Base-by-base conservation (phyloP, 2,329 filamentous ascomycete species). In the Pleurostoma richardsiae region DNA sequence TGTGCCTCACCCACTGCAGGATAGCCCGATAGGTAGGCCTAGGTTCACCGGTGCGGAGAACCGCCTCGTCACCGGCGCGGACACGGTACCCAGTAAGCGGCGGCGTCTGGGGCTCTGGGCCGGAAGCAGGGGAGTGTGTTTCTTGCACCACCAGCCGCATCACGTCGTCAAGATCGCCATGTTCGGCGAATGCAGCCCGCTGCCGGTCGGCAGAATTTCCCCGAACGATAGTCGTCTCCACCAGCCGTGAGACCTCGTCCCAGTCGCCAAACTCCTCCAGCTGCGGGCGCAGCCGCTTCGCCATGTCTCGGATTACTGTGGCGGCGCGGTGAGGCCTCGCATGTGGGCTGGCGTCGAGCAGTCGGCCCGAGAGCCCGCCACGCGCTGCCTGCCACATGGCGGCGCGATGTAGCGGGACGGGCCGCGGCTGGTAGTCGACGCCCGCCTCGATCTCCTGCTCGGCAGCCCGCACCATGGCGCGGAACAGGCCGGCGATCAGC, bases 71-170 rank as follows among this genome's bases (percentile, higher is more conserved):
- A 29, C 40, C 40, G n/a, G 40, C 40, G 11, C 40, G 40, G 7
- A 42, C 40, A 5, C 27, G 10, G n/a, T 42, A 42, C 10, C 40
- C 40, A 29, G 40, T 11, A 7, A 42, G 10, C 7, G 40, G 40
- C 10, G 7, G 11, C 6, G 40, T 29, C n/a, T 26, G 3, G 29
- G 40, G 11, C 40, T 42, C n/a, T 8, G 40, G 40, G 6, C 40
- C 40, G 5, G 40, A 5, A 28, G 40, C n/a, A 2, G 40, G 11
- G 6, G 40, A 26, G 40, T 30, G 40, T 5, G 40, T 42, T 28
- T 42, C 40, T 2, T 42, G 19, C 5, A 42, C 29, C 19, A 42
- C 40, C 7, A 30, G 29, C 11, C 63, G 10, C 40, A 42, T 42
- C 11, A 42, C 40, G 29, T 42, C 40, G 7, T 42, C 29, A 2